Conservation (phyloP, 192 early-diverging fungal species). For the Umbelopsis ramanniana region DNA sequence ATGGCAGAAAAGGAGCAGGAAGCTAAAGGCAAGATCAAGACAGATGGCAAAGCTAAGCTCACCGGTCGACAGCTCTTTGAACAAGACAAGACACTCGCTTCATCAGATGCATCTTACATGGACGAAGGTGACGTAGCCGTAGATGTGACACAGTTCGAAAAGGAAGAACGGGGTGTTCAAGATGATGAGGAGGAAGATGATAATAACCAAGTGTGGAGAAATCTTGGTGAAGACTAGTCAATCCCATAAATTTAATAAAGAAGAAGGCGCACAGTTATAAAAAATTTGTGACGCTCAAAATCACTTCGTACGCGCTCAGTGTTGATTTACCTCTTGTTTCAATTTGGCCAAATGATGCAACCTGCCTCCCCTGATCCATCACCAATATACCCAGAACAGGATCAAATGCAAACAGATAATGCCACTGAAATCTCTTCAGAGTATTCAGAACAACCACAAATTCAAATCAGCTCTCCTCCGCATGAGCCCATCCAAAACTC, state of each 20-base stretch:
- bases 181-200: conserved; percentile 66
- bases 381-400: conserved; percentile 14
- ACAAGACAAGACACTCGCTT: conserved; percentile 82
- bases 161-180: conserved; percentile 54
- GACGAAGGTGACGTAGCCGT: conserved; percentile 89
- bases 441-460: neutral
- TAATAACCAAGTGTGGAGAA: conserved; percentile 58
- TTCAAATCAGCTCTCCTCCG: neutral
- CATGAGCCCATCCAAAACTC: neutral
- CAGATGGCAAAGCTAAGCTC: conserved; percentile 39
- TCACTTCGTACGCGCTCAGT: neutral
- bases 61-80: conserved; percentile 90
- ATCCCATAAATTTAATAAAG: neutral
- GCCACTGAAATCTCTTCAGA: neutral
- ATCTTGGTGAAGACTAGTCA: conserved; percentile 28
- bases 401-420: conserved; percentile 4
- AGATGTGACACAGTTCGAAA: conserved; percentile 76
- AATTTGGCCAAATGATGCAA: conserved; percentile 11
- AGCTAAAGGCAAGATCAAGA: conserved; percentile 33
- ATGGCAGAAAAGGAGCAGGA: conserved; percentile 55
- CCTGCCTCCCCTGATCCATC: conserved; percentile 15
- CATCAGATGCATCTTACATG: conserved; percentile 79
- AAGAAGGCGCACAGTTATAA: neutral
- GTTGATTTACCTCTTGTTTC: neutral
- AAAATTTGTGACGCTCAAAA: conserved; percentile 20